A percentile compares a stretch with the other conserved stretches of the same genome.
These are phyloP conservation scores for Pseudogymnoascus verrucosus DNA, from an alignment of 2,329 filamentous ascomycete genomes.

Conservation along the genomic window DNA sequence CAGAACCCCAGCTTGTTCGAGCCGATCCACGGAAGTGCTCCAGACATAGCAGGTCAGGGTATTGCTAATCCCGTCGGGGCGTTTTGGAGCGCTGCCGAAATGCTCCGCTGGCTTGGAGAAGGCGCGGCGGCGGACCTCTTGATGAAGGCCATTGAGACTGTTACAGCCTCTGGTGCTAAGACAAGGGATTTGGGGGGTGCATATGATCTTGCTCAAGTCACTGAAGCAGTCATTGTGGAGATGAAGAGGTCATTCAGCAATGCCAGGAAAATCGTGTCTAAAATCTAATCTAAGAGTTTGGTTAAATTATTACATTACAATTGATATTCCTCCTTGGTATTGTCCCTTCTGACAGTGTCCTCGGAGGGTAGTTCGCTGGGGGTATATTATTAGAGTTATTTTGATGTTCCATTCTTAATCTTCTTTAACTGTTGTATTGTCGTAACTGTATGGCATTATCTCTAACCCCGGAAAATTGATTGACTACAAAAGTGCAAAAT, in stretches of 20 bases:
- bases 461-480: too few relatives aligned
- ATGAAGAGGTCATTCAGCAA: constrained; percentile 8
- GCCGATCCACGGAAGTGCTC: constrained; percentile 49
- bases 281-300: too few relatives aligned
- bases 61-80: constrained; percentile 48
- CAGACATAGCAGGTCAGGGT: constrained; percentile 49
- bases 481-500: too few relatives aligned
- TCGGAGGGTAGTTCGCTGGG: too few relatives aligned
- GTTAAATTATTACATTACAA: too few relatives aligned
- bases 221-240: constrained; percentile 17
- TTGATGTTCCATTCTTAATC: too few relatives aligned
- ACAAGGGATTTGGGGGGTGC: constrained; percentile 45
- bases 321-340: too few relatives aligned
- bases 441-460: too few relatives aligned
- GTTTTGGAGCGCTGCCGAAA: constrained; percentile 50
- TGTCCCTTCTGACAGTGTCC: too few relatives aligned
- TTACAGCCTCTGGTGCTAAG: constrained; percentile 42
- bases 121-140: constrained; percentile 39
- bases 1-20: constrained; percentile 49
- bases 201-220: constrained; percentile 16
- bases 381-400: too few relatives aligned
- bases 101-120: constrained; percentile 49
- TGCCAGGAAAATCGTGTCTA: too few relatives aligned
- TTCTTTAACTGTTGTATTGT: too few relatives aligned
- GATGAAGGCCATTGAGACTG: constrained; percentile 43